A percentile compares a stretch with the other conserved stretches of the same genome.
Evolutionary conservation across 2,329 filamentous ascomycete species (phyloP).

Genomic region (Cytospora chrysosperma): DNA sequence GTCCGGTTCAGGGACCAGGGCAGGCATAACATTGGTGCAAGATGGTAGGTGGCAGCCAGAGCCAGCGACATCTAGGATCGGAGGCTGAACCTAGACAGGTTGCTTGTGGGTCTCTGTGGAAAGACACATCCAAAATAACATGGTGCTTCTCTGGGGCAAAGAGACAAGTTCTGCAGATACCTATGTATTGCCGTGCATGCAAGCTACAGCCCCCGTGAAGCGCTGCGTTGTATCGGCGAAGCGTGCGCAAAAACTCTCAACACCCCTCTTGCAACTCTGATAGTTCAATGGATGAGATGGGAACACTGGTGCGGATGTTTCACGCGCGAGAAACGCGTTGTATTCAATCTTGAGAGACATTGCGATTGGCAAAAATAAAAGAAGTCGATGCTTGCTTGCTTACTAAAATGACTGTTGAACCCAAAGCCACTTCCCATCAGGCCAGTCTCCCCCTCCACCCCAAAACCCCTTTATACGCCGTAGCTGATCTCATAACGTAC

Average conservation of each 20-base stretch:
- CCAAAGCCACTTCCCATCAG: neutral
- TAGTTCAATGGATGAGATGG: too few species aligned
- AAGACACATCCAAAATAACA: neutral
- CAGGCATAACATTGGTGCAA: too few species aligned
- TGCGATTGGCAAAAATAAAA: neutral
- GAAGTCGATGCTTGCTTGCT: neutral
- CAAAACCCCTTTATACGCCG: neutral
- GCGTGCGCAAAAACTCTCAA: too few species aligned
- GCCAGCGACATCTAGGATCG: neutral
- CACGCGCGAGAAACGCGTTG: rapidly evolving
- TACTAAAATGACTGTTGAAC: too few species aligned
- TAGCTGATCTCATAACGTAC: neutral
- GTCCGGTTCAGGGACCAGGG: too few species aligned
- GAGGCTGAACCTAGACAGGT: neutral
- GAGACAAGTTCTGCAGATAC: neutral
- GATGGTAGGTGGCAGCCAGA: too few species aligned
- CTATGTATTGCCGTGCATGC: neutral
- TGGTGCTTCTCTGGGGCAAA: neutral
- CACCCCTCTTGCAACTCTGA: too few species aligned
- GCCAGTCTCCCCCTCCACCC: too few species aligned
- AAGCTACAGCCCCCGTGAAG: too few species aligned
- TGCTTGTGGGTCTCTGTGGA: neutral
- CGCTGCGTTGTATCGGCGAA: too few species aligned
- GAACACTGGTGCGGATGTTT: neutral
- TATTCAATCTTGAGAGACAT: neutral